Conservation (phyloP, 2,329 filamentous ascomycete genomes). For the Exserohilum turcica region DNA sequence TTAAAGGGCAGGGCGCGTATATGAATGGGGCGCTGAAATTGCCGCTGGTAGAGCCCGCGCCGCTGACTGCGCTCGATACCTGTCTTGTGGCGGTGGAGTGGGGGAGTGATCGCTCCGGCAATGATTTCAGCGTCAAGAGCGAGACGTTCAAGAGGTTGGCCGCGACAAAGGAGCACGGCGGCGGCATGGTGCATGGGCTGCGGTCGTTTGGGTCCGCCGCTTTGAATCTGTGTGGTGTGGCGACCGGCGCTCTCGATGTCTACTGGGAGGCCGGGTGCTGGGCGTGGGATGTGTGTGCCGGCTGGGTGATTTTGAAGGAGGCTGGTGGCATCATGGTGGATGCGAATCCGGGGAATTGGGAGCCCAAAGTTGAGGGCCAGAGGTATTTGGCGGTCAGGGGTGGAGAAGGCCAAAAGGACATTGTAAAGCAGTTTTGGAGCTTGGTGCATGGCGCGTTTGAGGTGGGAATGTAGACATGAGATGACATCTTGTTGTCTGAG, state of each 20-base stretch:
- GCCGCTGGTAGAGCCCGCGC: conserved; percentile 59
- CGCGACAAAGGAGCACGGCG: conserved; percentile 63
- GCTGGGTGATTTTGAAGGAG: conserved; percentile 76
- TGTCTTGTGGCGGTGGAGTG: conserved; percentile 74
- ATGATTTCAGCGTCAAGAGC: conserved; percentile 72
- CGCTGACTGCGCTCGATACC: conserved; percentile 64
- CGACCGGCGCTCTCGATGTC: conserved; percentile 70
- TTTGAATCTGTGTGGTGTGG: conserved; percentile 74
- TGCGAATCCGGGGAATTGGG: conserved; percentile 75
- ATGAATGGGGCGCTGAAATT: conserved; percentile 46
- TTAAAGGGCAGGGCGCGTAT: conserved; percentile 70
- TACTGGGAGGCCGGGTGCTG: conserved; percentile 87
- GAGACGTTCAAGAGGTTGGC: conserved; percentile 64
- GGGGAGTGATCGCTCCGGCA: conserved; percentile 70
- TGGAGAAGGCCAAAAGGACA: conserved; percentile 52
- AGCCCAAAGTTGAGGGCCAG: conserved; percentile 61
- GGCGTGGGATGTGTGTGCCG: conserved; percentile 85
- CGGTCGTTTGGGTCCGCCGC: conserved; percentile 75
- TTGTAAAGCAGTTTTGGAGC: conserved; percentile 58
- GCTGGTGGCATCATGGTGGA: conserved; percentile 74
- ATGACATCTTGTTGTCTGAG: no score
- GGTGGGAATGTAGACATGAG: conserved; percentile 41
- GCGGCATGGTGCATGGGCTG: conserved; percentile 77
- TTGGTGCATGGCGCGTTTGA: conserved; percentile 53
- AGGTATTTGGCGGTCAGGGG: conserved; percentile 58